Conservation (phyloP, 139 green algal genomes). For the Asterochloris sp. region DNA sequence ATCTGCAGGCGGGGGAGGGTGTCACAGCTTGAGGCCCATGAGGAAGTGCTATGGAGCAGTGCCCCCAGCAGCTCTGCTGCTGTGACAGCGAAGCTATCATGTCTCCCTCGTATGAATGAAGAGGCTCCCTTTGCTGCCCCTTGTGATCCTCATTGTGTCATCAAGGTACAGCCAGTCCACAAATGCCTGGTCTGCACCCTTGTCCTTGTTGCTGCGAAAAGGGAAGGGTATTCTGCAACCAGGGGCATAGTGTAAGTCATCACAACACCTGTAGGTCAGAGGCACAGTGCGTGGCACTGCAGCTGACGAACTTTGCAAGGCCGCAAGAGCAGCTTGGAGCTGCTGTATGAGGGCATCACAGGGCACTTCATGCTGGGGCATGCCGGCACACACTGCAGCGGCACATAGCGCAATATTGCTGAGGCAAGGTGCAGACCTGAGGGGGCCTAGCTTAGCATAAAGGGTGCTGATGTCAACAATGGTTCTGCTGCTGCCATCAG, state of each 20-base stretch:
- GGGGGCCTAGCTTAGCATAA: slow-evolving; percentile 37
- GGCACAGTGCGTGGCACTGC: background rate
- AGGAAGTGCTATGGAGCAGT: too few relatives aligned
- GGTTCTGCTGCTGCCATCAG: slow-evolving; percentile 38
- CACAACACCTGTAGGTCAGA: background rate
- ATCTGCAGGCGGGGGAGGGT: too few relatives aligned
- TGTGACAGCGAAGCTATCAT: too few relatives aligned
- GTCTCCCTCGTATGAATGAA: slow-evolving; percentile 37
- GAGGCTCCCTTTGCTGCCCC: slow-evolving; percentile 56
- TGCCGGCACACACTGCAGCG: background rate
- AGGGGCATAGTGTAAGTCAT: background rate
- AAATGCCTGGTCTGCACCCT: slow-evolving; percentile 44
- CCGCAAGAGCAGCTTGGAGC: too few relatives aligned
- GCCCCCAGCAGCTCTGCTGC: too few relatives aligned
- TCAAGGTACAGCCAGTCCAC: slow-evolving; percentile 83
- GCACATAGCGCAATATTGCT: background rate
- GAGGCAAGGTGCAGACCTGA: slow-evolving; percentile 17
- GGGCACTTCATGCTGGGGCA: background rate
- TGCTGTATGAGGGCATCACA: background rate
- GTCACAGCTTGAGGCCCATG: too few relatives aligned
- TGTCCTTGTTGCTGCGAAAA: slow-evolving; percentile 11
- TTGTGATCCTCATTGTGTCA: slow-evolving; percentile 59
- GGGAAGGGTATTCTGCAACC: slow-evolving; percentile 26
- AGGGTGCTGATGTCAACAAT: slow-evolving; percentile 43
- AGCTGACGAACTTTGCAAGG: background rate